These are phyloP conservation scores for Protomyces macrosporus DNA, from an alignment of 1,139 yeast species.

Conservation along the genomic window DNA sequence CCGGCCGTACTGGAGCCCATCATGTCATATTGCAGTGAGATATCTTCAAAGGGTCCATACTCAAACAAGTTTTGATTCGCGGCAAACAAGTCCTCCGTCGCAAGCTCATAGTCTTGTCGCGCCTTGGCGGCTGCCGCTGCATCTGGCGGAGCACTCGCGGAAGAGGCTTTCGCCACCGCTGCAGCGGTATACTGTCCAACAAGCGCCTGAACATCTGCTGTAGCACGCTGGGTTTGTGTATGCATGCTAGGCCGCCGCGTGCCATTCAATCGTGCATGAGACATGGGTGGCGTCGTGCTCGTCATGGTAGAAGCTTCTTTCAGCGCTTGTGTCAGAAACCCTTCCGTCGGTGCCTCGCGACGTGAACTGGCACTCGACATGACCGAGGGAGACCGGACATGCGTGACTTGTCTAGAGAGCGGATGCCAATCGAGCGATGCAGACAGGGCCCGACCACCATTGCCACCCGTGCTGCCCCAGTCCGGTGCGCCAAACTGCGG, in stretches of 20 bases:
- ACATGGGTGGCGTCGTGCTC: not conserved
- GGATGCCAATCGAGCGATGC: not conserved
- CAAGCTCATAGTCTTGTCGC: not conserved
- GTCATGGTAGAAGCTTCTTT: not conserved
- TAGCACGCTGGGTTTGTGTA: not conserved
- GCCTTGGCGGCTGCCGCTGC: not conserved
- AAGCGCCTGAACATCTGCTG: not conserved
- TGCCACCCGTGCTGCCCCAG: not conserved
- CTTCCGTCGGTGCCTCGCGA: not conserved
- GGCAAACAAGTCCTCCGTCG: not conserved
- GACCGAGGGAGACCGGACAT: not conserved
- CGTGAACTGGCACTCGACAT: not conserved
- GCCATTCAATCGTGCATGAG: not conserved
- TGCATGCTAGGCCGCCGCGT: not conserved
- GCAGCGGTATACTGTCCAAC: not conserved
- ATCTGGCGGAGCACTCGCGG: not conserved
- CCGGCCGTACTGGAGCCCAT: not conserved
- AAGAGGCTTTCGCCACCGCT: not conserved
- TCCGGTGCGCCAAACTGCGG: not conserved
- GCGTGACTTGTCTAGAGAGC: not conserved
- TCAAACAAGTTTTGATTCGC: constrained; percentile 10
- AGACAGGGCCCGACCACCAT: too few relatives aligned
- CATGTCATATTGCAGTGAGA: not conserved
- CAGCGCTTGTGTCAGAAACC: not conserved
- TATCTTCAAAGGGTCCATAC: constrained; percentile 20